These are phyloP conservation scores for Simmondsia chinensis DNA, from an alignment of 148 eudicot genomes.

Conservation along the genomic window DNA sequence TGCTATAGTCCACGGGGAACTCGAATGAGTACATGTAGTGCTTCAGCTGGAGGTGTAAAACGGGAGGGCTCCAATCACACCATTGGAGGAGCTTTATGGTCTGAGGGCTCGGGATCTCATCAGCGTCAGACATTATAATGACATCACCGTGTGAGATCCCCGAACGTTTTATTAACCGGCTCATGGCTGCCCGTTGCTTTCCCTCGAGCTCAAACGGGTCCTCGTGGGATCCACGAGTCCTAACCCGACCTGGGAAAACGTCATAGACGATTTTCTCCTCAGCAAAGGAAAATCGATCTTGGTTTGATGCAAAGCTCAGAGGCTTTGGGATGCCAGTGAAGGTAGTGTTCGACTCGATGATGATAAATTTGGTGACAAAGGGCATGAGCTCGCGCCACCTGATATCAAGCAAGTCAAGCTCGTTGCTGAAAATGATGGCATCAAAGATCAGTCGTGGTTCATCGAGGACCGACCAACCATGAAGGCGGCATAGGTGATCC, in stretches of 20 bases:
- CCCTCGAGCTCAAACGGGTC: constrained; percentile 61
- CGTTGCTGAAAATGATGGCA: constrained; percentile 74
- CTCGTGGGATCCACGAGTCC: constrained; percentile 15
- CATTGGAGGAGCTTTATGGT: constrained; percentile 72
- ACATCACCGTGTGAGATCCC: constrained; percentile 65
- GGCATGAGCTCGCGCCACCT: constrained; percentile 78
- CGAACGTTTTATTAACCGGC: constrained; percentile 33
- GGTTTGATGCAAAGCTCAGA: constrained; percentile 44
- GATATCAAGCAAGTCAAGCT: constrained; percentile 77
- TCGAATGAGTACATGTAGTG: constrained; percentile 87
- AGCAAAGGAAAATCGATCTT: constrained; percentile 48
- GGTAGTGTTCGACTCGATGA: constrained; percentile 75
- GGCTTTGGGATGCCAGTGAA: constrained; percentile 87
- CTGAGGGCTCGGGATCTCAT: constrained; percentile 83
- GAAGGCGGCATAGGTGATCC: constrained; percentile 61
- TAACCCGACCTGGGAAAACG: constrained; percentile 37
- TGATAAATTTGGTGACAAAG: constrained; percentile 64
- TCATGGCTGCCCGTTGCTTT: constrained; percentile 62
- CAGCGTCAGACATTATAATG: constrained; percentile 71
- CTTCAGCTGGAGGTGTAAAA: constrained; percentile 62
- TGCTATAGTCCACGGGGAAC: constrained; percentile 78
- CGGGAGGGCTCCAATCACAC: constrained; percentile 65
- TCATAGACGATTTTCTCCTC: constrained; percentile 46
- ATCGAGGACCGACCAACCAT: constrained; percentile 68
- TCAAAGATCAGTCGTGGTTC: constrained; percentile 75